Evolutionary conservation across 139 green algal species (phyloP), one percentile per base, ranked within the genome.

Genomic region (Dunaliella sp.): DNA sequence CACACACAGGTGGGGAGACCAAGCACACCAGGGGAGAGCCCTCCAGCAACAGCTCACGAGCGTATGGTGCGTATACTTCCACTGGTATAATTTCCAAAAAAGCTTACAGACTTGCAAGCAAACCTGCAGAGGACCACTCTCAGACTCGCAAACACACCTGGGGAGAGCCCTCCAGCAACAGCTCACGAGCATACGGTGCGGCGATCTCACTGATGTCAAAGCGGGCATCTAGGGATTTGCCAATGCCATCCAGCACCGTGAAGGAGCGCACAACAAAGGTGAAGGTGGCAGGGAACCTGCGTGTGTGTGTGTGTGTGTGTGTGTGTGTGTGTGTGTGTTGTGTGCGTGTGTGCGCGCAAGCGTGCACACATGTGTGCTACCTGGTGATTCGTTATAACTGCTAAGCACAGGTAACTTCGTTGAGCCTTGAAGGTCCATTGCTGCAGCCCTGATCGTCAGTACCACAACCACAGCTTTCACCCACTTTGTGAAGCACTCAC

Each of bases 131-230:
- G 7, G 48, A 65, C 48, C 48, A 65, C 16, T 16, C 48, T 65
- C 48, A 65, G 48, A 65, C 48, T 7, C 48, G 48, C 7, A 7
- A 16, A 65, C 48, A 28, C 82, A 86, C 83, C 85, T 93, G 87
- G 28, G 90, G 90, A 58, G 88, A 85, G 25, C 87, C 91, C 75
- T 94, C 91, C 76, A 95, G 94, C 81, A 95, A 93, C 87, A 98
- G 90, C 86, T 98, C 93, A 28, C 95, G 90, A 0, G 97, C 97
- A 89, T 99, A 99, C 3, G 97, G 97, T 38, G 95, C 93, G 1
- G 95, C 90, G 82, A 99, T 99, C 89, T 99, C 97, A 21, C 88
- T 95, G 91, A 99, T 99, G 95, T 99, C 97, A 88, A 99, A 99
- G 38, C 94, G 90, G n/a, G 95, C 91, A 92, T 98, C 93, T 38